Evolutionary conservation across 2,329 filamentous ascomycete genomes (phyloP).

Genomic region (Penicillium sp.): DNA sequence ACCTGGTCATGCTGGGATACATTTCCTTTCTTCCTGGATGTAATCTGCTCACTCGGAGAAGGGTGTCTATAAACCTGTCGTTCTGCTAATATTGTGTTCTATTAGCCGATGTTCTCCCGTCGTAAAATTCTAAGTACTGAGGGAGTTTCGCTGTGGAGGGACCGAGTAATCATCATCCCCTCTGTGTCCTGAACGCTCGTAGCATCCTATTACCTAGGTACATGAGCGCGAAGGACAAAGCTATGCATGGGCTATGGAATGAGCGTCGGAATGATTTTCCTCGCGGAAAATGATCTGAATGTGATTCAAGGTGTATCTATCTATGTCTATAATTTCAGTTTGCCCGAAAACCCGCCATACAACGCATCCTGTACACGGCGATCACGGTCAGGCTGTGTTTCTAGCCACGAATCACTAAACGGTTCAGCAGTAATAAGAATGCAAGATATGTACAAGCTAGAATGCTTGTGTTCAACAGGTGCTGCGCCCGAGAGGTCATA

Average conservation of each 20-base stretch:
- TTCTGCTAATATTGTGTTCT: conserved; percentile 20
- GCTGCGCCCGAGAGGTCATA: conserved; percentile 13
- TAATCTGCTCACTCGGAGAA: conserved; percentile 18
- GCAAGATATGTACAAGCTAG: conserved; percentile 24
- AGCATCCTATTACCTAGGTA: background rate
- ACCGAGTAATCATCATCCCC: background rate
- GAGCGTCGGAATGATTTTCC: background rate
- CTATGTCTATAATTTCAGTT: conserved; percentile 22
- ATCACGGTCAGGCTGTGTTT: background rate
- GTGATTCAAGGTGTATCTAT: conserved; percentile 21
- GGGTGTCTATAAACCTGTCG: conserved; percentile 32
- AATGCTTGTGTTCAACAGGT: conserved; percentile 9
- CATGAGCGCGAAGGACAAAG: background rate
- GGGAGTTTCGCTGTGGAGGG: too few species aligned
- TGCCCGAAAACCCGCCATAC: conserved; percentile 7
- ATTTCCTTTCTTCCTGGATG: conserved; percentile 24
- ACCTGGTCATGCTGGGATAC: conserved; percentile 33
- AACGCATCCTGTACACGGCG: conserved; percentile 10
- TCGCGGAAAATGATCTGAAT: conserved; percentile 15
- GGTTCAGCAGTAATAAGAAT: conserved; percentile 11
- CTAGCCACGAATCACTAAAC: background rate
- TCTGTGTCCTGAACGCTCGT: background rate
- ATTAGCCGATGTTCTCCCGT: conserved; percentile 1
- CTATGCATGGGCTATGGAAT: background rate
- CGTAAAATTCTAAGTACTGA: background rate